Evolutionary conservation across 257 asterid genomes (phyloP).

Genomic region (Plantago elongata): DNA sequence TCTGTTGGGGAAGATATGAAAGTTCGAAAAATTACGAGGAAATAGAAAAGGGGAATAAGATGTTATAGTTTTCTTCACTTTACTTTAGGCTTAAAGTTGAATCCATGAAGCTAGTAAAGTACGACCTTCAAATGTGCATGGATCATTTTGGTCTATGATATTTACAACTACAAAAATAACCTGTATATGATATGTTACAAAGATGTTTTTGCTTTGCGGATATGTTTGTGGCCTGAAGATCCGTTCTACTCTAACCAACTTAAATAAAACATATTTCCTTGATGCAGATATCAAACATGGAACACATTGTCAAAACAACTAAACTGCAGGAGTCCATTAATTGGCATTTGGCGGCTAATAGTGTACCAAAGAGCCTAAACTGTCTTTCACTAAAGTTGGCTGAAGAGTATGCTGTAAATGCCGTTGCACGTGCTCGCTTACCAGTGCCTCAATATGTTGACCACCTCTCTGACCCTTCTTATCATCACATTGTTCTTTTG

Average conservation of each 20-base stretch:
- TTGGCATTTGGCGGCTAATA: constrained; percentile 86
- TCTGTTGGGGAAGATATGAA: too few species aligned
- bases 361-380: constrained; percentile 63
- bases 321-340: constrained; percentile 51
- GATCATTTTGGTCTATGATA: too few species aligned
- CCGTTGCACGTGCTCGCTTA: constrained; percentile 67
- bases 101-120: too few species aligned
- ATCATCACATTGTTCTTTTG: constrained; percentile 65
- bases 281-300: constrained; percentile 62
- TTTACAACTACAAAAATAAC: too few species aligned
- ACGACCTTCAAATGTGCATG: too few species aligned
- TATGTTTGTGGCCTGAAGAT: not conserved
- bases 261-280: not conserved
- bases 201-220: too few species aligned
- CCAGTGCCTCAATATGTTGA: constrained; percentile 63
- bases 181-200: too few species aligned
- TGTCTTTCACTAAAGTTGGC: constrained; percentile 78
- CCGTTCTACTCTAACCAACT: constrained; percentile 2
- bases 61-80: too few species aligned
- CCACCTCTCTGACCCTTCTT: constrained; percentile 56
- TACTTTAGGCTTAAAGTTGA: too few species aligned
- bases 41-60: too few species aligned
- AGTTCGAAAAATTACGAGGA: too few species aligned
- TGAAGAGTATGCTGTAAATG: constrained; percentile 70
- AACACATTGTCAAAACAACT: constrained; percentile 50